Evolutionary conservation across 2,329 filamentous ascomycete species (phyloP).

Genomic region (Dactylonectria estremocensis): DNA sequence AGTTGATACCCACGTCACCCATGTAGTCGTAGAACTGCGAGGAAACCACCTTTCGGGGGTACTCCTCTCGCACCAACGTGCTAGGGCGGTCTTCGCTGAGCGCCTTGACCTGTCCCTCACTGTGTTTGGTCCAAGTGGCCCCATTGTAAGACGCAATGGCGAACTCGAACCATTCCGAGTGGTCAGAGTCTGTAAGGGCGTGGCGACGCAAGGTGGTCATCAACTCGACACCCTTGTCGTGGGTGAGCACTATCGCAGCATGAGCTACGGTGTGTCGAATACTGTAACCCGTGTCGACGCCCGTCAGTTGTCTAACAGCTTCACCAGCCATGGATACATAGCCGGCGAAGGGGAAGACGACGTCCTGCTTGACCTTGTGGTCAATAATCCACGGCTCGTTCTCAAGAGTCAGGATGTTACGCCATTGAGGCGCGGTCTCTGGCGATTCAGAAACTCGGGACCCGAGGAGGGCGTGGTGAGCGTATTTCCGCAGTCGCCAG

Average conservation of each 20-base stretch:
- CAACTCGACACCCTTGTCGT: not conserved
- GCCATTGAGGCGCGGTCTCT: conserved; percentile 31
- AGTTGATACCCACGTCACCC: no score
- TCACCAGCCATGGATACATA: not conserved
- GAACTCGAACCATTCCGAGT: conserved; percentile 14
- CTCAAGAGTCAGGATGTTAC: conserved; percentile 35
- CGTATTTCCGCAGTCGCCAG: not conserved
- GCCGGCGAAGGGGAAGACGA: conserved; percentile 1
- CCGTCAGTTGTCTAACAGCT: not conserved
- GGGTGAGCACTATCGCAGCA: not conserved
- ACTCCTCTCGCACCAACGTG: no score
- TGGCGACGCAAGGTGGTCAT: not conserved
- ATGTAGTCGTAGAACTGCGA: no score
- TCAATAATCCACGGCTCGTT: conserved; percentile 58
- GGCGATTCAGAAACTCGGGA: conserved; percentile 21
- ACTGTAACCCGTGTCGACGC: not conserved
- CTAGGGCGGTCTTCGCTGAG: not conserved
- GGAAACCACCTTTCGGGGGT: no score
- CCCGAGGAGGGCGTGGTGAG: conserved; percentile 30
- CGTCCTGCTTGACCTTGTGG: conserved; percentile 45
- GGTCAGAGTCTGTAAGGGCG: not conserved
- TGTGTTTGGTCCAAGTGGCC: not conserved
- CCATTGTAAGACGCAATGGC: not conserved
- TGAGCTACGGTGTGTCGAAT: not conserved
- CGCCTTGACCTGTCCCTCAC: not conserved